These are phyloP conservation scores for Penicillium goetzii DNA, from an alignment of 495 filamentous ascomycete genomes.

Conservation along the genomic window DNA sequence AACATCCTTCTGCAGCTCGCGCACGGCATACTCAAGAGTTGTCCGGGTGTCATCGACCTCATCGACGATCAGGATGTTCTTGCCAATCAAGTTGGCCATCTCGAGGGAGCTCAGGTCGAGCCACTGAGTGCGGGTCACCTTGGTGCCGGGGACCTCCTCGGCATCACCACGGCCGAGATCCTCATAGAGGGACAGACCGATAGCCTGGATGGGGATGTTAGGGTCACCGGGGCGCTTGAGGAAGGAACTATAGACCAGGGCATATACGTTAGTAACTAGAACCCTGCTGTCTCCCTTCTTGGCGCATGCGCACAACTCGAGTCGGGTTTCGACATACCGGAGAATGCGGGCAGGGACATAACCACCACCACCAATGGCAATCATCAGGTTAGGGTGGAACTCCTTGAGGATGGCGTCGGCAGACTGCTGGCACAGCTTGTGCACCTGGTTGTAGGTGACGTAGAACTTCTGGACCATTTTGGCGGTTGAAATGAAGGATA, in stretches of 20 bases:
- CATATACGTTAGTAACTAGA: conserved; percentile 7
- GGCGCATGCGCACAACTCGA: not conserved
- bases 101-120: conserved; percentile 86
- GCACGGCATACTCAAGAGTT: conserved; percentile 94
- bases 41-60: conserved; percentile 99
- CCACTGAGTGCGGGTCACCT: conserved; percentile 98
- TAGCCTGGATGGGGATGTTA: conserved; percentile 99
- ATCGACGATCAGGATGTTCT: conserved; percentile 97
- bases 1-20: conserved; percentile 97
- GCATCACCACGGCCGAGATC: conserved; percentile 63
- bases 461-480: conserved; percentile 89
- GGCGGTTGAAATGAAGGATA: conserved; percentile 17
- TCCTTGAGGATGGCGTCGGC: conserved; percentile 79
- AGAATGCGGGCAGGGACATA: conserved; percentile 98
- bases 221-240: conserved; percentile 84
- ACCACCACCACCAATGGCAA: conserved; percentile 96
- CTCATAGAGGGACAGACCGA: conserved; percentile 97
- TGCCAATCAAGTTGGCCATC: conserved; percentile 91
- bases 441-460: conserved; percentile 96
- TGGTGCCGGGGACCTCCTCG: conserved; percentile 80
- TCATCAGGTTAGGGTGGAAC: conserved; percentile 93
- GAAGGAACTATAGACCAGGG: conserved; percentile 65
- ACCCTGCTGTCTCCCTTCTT: not conserved
- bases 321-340: conserved; percentile 51
- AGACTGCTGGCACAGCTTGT: conserved; percentile 90